Evolutionary conservation across 176 grass and related monocot genomes (phyloP).

Genomic region (Leersia perrieri): DNA sequence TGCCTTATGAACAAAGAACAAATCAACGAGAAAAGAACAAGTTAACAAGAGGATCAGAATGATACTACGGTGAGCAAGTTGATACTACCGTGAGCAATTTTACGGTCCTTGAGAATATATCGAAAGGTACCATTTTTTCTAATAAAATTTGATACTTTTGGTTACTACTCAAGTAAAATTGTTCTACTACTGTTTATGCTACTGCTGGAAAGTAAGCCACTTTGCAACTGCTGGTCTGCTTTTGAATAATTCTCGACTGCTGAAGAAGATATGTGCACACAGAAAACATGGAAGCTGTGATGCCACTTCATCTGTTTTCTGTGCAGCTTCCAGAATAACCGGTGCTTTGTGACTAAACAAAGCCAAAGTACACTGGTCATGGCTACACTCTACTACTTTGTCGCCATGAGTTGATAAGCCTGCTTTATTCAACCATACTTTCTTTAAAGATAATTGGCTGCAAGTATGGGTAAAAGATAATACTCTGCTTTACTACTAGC

Average conservation of each 20-base stretch:
- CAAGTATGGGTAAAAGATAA: too few species aligned
- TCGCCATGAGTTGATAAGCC: background rate
- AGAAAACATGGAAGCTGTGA: slow-evolving; percentile 2
- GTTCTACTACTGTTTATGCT: too few species aligned
- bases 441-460: background rate
- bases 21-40: too few species aligned
- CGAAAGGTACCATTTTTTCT: too few species aligned
- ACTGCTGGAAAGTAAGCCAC: background rate
- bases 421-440: background rate
- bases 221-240: background rate
- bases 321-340: slow-evolving; percentile 6
- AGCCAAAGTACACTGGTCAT: background rate
- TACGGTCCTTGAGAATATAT: too few species aligned
- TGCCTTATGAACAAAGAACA: too few species aligned
- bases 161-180: too few species aligned
- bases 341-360: background rate
- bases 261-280: background rate
- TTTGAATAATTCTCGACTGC: background rate
- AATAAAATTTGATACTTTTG: too few species aligned
- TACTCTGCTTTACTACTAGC: background rate
- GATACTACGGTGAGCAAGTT: too few species aligned
- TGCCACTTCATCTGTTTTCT: background rate
- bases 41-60: too few species aligned
- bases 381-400: background rate
- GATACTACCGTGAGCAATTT: too few species aligned